Evolutionary conservation across 139 green algal genomes (phyloP), one percentile per base, ranked within the genome.

Genomic region (Chlamydomonas incerta): DNA sequence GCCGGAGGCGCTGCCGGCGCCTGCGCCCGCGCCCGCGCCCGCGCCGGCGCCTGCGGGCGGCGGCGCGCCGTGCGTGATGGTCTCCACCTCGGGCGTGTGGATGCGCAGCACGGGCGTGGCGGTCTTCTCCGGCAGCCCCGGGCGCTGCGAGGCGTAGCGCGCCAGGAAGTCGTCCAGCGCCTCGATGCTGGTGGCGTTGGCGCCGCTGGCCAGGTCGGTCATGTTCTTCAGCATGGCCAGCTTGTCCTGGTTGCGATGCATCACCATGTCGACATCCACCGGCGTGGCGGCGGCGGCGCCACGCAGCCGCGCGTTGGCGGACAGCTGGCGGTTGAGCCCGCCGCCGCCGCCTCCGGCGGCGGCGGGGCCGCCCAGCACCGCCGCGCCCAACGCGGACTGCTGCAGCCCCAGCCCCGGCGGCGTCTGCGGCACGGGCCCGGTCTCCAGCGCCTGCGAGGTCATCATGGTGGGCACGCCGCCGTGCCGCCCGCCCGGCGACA

Each of bases 81-180:
- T 6, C 31, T 70, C 50, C 47, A 72, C 14, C n/a, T 58, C 1
- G 24, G 83, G 83, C 1, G 83, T 88, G 33, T 73, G 50, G 33
- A 88, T 2, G 6, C 83, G 72, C 15, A 88, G 73, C 13, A 83
- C 72, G 47, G 83, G 83, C 26, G 83, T 83, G 63, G 55, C 60
- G 34, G 65, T 89, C 33, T 71, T 70, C 71, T 83, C 85, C 14
- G 71, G 70, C 50, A 80, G 63, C 26, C 71, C 72, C 31, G 77
- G 58, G n/a, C 70, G 77, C 60, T 80, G 55, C 14, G 47, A 41
- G 41, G 77, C 82, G 85, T 88, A 90, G 1, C 81, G 74, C 26
- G 75, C 33, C 33, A 90, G 81, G 75, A 90, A 90, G 0, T 67
- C 75, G 55, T 90, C 87, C 24, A 90, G 67, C n/a, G 74, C 74